Base-by-base conservation (phyloP, 371 early-diverging fungal genomes). In the Parasitella parasitica region DNA sequence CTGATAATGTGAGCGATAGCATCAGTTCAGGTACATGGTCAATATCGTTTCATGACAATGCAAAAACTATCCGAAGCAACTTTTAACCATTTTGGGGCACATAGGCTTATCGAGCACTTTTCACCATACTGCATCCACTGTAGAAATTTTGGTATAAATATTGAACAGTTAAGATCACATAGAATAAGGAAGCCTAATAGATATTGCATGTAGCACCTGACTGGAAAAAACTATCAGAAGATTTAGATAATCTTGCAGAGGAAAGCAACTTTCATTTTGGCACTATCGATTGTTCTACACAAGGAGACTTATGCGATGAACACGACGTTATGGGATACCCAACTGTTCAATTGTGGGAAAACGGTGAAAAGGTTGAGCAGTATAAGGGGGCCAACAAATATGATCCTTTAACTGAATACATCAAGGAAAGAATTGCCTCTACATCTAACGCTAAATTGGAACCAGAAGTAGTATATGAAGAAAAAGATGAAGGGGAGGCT, bases 241-340 rank as follows among this genome's bases (percentile, higher is more conserved):
- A 80, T 11, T 59, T 77, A 34, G 69, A 63, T 18, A 49, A 57
- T 28, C 58, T 69, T 37, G 64, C 57, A 41, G 59, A 43, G 2
- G 70, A 67, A 6, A 73, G 71, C 52, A 64, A 82, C 36, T 80
- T 94, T 54, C 77, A 84, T 60, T 79, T 95, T 67, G 93, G 83
- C 20, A 87, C 89, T 49, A 87, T 94, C 56, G 88, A 94, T 64
- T 95, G 96, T 63, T 69, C 83, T 0, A 68, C 78, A n/a, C 82
- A 88, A 61, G 84, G 87, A 35, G 81, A 88, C 52, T 67, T 91
- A 24, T 91, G 92, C 63, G 67, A 76, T n/a, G 80, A 78, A 15
- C 83, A 92, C 57, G 46, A 72, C 2, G 75, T 92, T 9, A 61
- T 41, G 0, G 74, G 72, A 0, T 89, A 80, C 58, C 94, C 94